Evolutionary conservation across 495 filamentous ascomycete genomes (phyloP).

Genomic region (Copromyces sp.): DNA sequence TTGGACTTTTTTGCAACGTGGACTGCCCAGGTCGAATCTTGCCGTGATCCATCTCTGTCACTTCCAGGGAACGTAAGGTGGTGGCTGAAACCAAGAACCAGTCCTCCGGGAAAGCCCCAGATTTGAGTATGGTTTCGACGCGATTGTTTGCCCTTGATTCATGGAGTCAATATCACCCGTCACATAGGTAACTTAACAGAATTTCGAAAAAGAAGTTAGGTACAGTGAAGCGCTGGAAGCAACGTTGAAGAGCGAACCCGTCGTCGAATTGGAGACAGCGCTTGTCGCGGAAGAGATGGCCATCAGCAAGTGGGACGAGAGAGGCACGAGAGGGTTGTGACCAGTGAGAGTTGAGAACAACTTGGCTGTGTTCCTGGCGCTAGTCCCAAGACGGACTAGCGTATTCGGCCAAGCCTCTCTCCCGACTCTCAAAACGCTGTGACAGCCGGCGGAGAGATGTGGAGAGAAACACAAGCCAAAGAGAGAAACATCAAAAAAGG

Average conservation of each 20-base stretch:
- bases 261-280: not conserved
- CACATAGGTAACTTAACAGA: not conserved
- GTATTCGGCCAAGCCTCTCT: not conserved
- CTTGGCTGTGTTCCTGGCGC: constrained; percentile 18
- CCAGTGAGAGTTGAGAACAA: not conserved
- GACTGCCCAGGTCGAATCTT: not conserved
- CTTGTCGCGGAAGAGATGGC: not conserved
- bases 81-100: not conserved
- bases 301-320: not conserved
- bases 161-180: not conserved
- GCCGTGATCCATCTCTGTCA: not conserved
- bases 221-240: not conserved
- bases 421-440: not conserved
- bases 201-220: not conserved
- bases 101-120: not conserved
- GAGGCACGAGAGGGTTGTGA: not conserved
- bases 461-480: not conserved
- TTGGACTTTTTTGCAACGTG: not conserved
- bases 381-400: constrained; percentile 6
- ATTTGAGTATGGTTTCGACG: not conserved
- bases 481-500: not conserved
- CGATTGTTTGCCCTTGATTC: not conserved
- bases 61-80: not conserved
- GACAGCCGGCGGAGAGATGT: not conserved
- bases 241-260: not conserved